Evolutionary conservation across 306 rosid genomes (phyloP), one percentile per base, ranked within the genome.

Genomic region (Chamaecrista fasciculata): DNA sequence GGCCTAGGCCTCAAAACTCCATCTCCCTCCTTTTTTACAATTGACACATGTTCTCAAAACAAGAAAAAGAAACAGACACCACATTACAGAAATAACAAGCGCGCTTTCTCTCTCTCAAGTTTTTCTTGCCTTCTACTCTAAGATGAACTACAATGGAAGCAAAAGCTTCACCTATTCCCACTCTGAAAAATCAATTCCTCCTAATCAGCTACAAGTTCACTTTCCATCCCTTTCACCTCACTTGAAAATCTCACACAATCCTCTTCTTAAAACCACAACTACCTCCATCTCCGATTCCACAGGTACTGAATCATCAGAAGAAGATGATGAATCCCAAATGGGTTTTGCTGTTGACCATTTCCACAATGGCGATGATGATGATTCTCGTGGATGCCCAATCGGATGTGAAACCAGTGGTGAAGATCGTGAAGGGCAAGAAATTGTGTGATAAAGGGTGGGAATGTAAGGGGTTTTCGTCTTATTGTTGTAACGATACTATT

Each of bases 391-490:
- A 61, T 36, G 77, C 81, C 18, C 78, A 82, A 66, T 16, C 86
- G 59, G 21, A 75, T 21, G 86, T 70, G 69, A 73, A 75, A 72
- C 74, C 90, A 12, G 14, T 66, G 83, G 87, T 85, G 78, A 94
- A 91, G 92, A 77, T 0, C 16, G 96, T 82, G 67, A 82, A 21
- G 60, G 99, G 99, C 16, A 86, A 86, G 86, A 94, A 71, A 77
- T 7, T 91, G 6, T 94, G 99, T 76, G 85, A 78, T 72, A 83
- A 76, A 77, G 99, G 97, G 2, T 94, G 96, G 97, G 99, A 94
- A 67, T 94, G 99, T 31, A 78, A 88, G 47, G 90, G 81, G 0
- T 90, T 78, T 81, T 93, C 98, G 1, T 26, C 29, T 39, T 88
- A 71, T 68, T 94, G 99, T 23, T 94, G 99, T 34, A 94, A 94